phyloP scores from a whole-genome alignment of 2,329 filamentous ascomycete genomes.

The Tolypocladium sp. region DNA sequence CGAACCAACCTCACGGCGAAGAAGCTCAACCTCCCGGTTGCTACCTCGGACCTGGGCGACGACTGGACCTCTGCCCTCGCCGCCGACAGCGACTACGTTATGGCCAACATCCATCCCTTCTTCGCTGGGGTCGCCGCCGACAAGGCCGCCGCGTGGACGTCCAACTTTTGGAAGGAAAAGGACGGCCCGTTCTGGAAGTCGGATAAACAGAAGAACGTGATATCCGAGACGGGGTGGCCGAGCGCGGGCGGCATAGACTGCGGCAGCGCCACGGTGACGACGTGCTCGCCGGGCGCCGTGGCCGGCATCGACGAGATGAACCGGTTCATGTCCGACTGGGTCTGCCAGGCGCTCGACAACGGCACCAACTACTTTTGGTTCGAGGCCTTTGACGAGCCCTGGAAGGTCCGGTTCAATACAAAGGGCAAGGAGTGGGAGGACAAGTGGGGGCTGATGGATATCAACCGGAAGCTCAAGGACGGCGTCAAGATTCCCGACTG shows the following conservation, averaged over 20 bases:
- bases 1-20: constrained; percentile 61
- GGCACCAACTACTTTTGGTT: constrained; percentile 97
- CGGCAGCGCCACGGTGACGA: constrained; percentile 36
- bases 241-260: constrained; percentile 73
- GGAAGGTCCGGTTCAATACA: constrained; percentile 72
- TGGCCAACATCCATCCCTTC: constrained; percentile 96
- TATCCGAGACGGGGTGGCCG: constrained; percentile 90
- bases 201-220: constrained; percentile 61
- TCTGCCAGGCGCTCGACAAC: constrained; percentile 71
- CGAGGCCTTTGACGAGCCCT: constrained; percentile 92
- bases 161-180: constrained; percentile 66
- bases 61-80: constrained; percentile 72
- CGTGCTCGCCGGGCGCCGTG: constrained; percentile 50
- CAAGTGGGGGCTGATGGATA: constrained; percentile 88
- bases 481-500: constrained; percentile 85
- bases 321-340: constrained; percentile 74
- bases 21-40: constrained; percentile 64
- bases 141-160: constrained; percentile 71
- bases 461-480: constrained; percentile 71
- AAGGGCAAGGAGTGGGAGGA: constrained; percentile 76
- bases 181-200: constrained; percentile 57
- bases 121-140: constrained; percentile 69
- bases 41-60: constrained; percentile 81
- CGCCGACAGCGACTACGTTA: constrained; percentile 69
- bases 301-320: constrained; percentile 78